Evolutionary conservation across 129 eudicot species (phyloP).

Genomic region (Flaveria brownii): DNA sequence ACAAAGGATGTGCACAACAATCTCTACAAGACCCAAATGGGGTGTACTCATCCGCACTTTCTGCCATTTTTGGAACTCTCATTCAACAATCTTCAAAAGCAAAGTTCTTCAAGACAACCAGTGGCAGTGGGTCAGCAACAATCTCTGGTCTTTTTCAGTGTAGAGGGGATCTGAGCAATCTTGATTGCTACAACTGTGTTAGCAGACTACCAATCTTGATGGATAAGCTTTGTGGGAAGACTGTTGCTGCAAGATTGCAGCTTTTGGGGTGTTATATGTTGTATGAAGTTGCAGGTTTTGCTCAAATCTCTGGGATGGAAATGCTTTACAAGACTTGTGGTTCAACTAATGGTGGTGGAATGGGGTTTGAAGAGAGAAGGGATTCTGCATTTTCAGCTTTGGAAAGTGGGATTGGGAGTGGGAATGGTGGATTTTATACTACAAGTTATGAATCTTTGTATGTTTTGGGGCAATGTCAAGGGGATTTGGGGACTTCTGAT

Average conservation of each 20-base stretch:
- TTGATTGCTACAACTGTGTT: slow-evolving; percentile 75
- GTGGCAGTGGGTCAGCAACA: slow-evolving; percentile 58
- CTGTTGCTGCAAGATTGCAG: slow-evolving; percentile 81
- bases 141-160: slow-evolving; percentile 80
- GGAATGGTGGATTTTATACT: slow-evolving; percentile 59
- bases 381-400: slow-evolving; percentile 71
- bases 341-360: slow-evolving; percentile 46
- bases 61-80: slow-evolving; percentile 71
- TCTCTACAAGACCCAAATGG: slow-evolving; percentile 77
- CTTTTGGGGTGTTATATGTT: slow-evolving; percentile 80
- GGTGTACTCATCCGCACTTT: slow-evolving; percentile 70
- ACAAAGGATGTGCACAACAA: slow-evolving; percentile 90
- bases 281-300: slow-evolving; percentile 76
- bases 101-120: slow-evolving; percentile 66
- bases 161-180: slow-evolving; percentile 75
- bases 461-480: slow-evolving; percentile 88
- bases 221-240: slow-evolving; percentile 79
- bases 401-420: slow-evolving; percentile 61
- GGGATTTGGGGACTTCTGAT: slow-evolving; percentile 74
- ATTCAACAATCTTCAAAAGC: slow-evolving; percentile 78
- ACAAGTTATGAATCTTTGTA: slow-evolving; percentile 56
- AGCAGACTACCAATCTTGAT: slow-evolving; percentile 66
- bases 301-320: slow-evolving; percentile 80
- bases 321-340: slow-evolving; percentile 83
- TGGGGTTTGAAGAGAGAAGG: slow-evolving; percentile 68